Evolutionary conservation across 306 rosid genomes (phyloP).

Genomic region (Senna siamea): DNA sequence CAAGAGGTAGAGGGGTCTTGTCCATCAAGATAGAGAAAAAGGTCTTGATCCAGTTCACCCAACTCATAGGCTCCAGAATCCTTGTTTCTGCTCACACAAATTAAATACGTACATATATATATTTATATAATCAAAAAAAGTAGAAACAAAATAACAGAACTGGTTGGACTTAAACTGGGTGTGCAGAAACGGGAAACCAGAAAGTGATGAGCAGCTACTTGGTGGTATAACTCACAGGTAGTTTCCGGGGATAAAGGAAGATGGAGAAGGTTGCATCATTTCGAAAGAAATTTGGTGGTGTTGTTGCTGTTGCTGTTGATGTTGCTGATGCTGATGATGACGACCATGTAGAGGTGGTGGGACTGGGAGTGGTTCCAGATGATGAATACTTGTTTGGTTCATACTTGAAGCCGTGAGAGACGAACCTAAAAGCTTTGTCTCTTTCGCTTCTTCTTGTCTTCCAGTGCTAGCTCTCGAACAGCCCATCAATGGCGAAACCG

Average conservation of each 20-base stretch:
- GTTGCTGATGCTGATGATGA: constrained; percentile 41
- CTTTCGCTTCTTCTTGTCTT: constrained; percentile 39
- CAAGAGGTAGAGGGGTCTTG: constrained; percentile 50
- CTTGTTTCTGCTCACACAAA: constrained; percentile 57
- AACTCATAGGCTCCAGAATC: constrained; percentile 82
- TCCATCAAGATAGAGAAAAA: constrained; percentile 91
- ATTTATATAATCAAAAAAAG: too few relatives aligned
- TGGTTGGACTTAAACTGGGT: not conserved
- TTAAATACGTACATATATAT: not conserved
- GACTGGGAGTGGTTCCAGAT: constrained; percentile 43
- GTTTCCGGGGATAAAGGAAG: constrained; percentile 65
- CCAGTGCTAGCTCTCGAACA: constrained; percentile 39
- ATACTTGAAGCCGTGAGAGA: constrained; percentile 58
- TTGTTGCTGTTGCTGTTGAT: constrained; percentile 46
- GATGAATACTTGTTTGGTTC: constrained; percentile 41
- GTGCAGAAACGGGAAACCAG: too few relatives aligned
- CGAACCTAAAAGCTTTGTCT: constrained; percentile 40
- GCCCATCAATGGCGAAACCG: constrained; percentile 61
- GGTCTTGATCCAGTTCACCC: constrained; percentile 93
- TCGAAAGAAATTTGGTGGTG: constrained; percentile 65
- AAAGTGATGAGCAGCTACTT: not conserved
- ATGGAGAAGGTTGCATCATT: constrained; percentile 72
- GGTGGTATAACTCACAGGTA: constrained; percentile 47
- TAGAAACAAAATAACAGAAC: constrained; percentile 1
- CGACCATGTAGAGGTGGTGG: constrained; percentile 57